These are phyloP conservation scores for Malus domestica DNA, from an alignment of 306 rosid genomes.

Conservation along the genomic window ASM211411v1 NC_041791.1:35952001-35952500, in stretches of 20 bases:
- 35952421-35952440: background rate
- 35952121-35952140: too few species aligned
- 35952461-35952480: background rate
- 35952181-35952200: too few species aligned
- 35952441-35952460: background rate
- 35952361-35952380: background rate
- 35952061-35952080: too few species aligned
- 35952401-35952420: background rate
- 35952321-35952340: background rate
- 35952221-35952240: background rate
- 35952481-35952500: background rate
- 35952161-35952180: too few species aligned
- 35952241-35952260: too few species aligned
- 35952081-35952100: too few species aligned
- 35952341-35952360: background rate
- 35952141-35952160: too few species aligned
- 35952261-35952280: background rate
- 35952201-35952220: too few species aligned
- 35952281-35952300: background rate
- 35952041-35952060: too few species aligned
- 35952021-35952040: too few species aligned
- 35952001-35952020: too few species aligned
- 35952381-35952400: background rate
- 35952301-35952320: background rate
- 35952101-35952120: too few species aligned